These are phyloP conservation scores for Phytopythium helicoides DNA, from an alignment of 352 stramenopile genomes.

Conservation along the genomic window DNA sequence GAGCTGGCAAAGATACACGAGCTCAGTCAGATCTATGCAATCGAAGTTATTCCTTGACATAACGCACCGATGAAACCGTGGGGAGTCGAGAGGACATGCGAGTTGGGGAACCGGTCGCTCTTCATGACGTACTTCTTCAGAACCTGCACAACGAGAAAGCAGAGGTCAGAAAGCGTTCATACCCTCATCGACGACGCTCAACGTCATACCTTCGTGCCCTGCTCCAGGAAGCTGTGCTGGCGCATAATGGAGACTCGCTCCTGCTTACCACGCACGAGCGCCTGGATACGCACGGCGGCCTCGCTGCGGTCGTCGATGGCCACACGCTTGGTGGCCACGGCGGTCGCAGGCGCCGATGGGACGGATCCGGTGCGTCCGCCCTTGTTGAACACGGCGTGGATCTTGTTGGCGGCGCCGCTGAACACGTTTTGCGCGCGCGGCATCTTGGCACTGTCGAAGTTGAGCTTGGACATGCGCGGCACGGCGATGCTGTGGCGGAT, in stretches of 20 bases:
- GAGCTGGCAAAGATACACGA: constrained; percentile 29
- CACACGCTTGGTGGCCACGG: constrained; percentile 1
- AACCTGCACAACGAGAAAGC: constrained; percentile 24
- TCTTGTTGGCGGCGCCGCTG: constrained; percentile 30
- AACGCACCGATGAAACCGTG: constrained; percentile 60
- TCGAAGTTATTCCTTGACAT: too few species aligned
- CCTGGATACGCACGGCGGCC: constrained; percentile 68
- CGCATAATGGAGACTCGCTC: constrained; percentile 43
- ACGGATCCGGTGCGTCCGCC: constrained; percentile 9
- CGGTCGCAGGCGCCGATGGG: neutral
- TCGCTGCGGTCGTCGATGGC: constrained; percentile 20
- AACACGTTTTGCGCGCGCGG: constrained; percentile 23
- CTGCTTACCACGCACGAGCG: constrained; percentile 57
- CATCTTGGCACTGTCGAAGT: constrained; percentile 8
- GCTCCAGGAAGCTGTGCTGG: constrained; percentile 55
- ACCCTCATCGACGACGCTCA: neutral
- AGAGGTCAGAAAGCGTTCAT: neutral
- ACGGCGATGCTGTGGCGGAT: constrained; percentile 8
- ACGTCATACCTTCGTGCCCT: constrained; percentile 62
- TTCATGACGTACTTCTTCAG: constrained; percentile 87
- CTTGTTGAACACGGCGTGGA: constrained; percentile 32
- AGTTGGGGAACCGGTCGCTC: constrained; percentile 76
- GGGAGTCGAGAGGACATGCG: constrained; percentile 62
- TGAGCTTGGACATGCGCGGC: constrained; percentile 13
- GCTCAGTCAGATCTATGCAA: too few species aligned